A percentile compares a stretch with the other conserved stretches of the same genome.
These are phyloP conservation scores for Candida pseudocylindracea DNA, from an alignment of 1,139 yeast genomes.

Conservation along the genomic window DNA sequence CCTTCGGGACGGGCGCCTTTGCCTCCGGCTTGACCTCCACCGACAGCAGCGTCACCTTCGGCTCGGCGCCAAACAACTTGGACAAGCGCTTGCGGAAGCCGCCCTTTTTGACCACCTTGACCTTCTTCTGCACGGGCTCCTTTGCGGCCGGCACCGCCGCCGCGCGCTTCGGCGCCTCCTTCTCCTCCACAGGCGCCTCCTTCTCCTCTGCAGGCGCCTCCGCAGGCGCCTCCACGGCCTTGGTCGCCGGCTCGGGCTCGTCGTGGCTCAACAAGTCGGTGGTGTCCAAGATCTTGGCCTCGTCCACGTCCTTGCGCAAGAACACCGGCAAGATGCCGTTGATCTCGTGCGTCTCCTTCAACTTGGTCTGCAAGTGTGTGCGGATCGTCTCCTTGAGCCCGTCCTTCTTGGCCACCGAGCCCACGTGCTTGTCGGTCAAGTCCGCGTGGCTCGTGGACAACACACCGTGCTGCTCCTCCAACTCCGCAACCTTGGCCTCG, in stretches of 20 bases:
- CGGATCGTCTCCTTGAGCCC: constrained; percentile 13
- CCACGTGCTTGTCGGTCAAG: constrained; percentile 10
- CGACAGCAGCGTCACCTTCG: constrained; percentile 6
- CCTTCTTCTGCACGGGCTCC: not conserved
- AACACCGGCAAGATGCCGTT: constrained; percentile 31
- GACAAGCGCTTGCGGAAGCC: not conserved
- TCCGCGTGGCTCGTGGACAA: constrained; percentile 7
- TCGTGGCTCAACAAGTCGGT: not conserved
- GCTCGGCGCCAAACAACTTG: not conserved
- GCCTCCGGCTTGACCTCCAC: constrained; percentile 5
- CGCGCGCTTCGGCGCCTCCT: not conserved
- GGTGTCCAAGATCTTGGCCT: constrained; percentile 13
- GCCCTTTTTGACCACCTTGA: not conserved
- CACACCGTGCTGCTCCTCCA: not conserved
- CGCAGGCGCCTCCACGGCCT: not conserved
- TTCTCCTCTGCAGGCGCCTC: not conserved
- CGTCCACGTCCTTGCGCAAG: constrained; percentile 19
- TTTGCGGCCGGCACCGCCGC: not conserved
- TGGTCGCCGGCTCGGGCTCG: not conserved
- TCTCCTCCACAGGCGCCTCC: not conserved
- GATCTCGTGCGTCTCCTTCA: constrained; percentile 19
- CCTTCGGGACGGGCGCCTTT: too few species aligned
- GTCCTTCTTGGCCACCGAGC: constrained; percentile 9
- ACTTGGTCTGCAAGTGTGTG: constrained; percentile 11
- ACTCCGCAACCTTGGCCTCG: not conserved